phyloP scores from a whole-genome alignment of 2,329 filamentous ascomycete genomes.

The Calonectria hongkongensis region DNA sequence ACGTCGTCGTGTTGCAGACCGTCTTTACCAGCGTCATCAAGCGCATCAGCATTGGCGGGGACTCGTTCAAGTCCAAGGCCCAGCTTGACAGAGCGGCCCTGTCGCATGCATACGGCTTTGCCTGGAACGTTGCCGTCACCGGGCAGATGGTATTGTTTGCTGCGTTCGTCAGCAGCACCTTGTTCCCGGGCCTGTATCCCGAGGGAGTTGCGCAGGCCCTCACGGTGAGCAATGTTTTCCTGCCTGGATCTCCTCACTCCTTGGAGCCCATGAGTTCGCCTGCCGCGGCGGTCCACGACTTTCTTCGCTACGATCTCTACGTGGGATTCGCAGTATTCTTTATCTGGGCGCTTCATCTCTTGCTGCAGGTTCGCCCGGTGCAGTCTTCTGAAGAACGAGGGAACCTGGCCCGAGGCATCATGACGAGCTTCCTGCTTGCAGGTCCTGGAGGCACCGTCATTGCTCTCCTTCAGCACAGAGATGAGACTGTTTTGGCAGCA shows the following conservation, averaged over 20 bases:
- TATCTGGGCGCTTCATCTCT: conserved; percentile 46
- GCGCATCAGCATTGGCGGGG: conserved; percentile 49
- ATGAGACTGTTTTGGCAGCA: conserved; percentile 50
- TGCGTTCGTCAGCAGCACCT: conserved; percentile 35
- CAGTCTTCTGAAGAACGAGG: conserved; percentile 44
- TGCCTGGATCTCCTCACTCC: conserved; percentile 47
- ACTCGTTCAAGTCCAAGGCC: conserved; percentile 40
- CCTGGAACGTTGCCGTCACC: conserved; percentile 51
- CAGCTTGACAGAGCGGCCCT: conserved; percentile 48
- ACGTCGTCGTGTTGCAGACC: conserved; percentile 42
- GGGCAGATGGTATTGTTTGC: conserved; percentile 50
- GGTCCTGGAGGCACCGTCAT: conserved; percentile 50
- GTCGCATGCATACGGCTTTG: conserved; percentile 51
- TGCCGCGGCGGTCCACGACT: conserved; percentile 46
- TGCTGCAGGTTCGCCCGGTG: conserved; percentile 45
- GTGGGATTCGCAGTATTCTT: conserved; percentile 44
- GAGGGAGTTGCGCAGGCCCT: conserved; percentile 40
- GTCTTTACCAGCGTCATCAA: conserved; percentile 47
- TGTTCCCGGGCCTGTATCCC: conserved; percentile 46
- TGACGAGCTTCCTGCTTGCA: conserved; percentile 48
- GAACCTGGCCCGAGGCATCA: conserved; percentile 43
- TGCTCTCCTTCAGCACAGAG: conserved; percentile 53
- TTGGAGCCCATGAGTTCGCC: conserved; percentile 44
- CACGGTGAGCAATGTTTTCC: conserved; percentile 43
- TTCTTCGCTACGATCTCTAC: conserved; percentile 54